A percentile compares a stretch with the other conserved stretches of the same genome.
These are phyloP conservation scores for Posidonia australis DNA, from an alignment of 106 monocot genomes.

Conservation along the genomic window DNA sequence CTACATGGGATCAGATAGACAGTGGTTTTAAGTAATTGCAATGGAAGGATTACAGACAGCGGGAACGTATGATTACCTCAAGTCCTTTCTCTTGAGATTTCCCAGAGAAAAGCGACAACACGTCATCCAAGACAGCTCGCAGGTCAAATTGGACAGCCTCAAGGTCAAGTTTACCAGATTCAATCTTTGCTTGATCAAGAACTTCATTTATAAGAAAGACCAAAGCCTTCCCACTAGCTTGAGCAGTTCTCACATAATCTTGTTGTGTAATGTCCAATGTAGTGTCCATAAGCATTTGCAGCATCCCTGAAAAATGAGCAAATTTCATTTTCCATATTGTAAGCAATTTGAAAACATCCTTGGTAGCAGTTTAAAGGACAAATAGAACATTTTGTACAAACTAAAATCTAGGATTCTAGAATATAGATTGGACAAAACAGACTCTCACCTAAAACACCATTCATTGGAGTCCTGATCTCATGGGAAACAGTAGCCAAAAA, in stretches of 20 bases:
- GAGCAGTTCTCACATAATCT: constrained; percentile 96
- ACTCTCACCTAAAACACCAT: constrained; percentile 83
- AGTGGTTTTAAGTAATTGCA: too few species aligned
- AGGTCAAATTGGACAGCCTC: constrained; percentile 87
- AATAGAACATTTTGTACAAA: background rate
- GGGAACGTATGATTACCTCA: constrained; percentile 42
- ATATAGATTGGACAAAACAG: background rate
- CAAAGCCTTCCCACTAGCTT: constrained; percentile 93
- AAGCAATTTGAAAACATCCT: background rate
- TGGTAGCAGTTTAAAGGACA: background rate
- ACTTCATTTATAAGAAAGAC: constrained; percentile 97
- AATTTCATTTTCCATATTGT: background rate
- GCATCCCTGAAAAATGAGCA: constrained; percentile 58
- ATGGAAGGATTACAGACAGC: background rate
- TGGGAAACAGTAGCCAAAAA: constrained; percentile 98
- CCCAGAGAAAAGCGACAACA: constrained; percentile 81
- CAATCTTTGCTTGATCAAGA: constrained; percentile 96
- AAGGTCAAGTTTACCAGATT: constrained; percentile 98
- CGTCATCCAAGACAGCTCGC: constrained; percentile 74
- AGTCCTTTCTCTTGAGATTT: constrained; percentile 96
- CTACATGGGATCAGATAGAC: background rate
- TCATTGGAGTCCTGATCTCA: constrained; percentile 99
- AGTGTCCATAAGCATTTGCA: constrained; percentile 99
- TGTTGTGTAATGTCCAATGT: constrained; percentile 86
- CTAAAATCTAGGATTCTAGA: background rate